Conservation (phyloP, 495 filamentous ascomycete species). For the Xylaria grammica region DNA sequence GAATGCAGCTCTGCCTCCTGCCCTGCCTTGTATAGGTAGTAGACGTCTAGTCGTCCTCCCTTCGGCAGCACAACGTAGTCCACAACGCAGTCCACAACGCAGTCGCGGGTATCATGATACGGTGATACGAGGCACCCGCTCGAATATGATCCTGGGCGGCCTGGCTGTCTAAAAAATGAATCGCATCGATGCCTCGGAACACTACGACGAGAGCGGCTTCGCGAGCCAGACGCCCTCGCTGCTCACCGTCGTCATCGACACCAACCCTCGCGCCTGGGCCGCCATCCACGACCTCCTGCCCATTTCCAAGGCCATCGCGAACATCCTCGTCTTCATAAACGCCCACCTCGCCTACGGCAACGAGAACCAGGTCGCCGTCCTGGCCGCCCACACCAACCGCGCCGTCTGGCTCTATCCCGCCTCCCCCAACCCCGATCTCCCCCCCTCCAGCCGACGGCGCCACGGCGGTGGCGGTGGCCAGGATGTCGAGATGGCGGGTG, state of each 20-base stretch:
- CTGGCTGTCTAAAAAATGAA: slow-evolving; percentile 69
- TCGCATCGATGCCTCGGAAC: slow-evolving; percentile 85
- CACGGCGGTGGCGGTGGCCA: slow-evolving; percentile 15
- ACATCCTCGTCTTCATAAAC: slow-evolving; percentile 94
- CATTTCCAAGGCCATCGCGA: slow-evolving; percentile 82
- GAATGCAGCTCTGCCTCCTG: not conserved
- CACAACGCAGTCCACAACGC: too few relatives aligned
- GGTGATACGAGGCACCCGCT: not conserved
- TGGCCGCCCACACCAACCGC: slow-evolving; percentile 83
- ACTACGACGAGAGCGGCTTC: slow-evolving; percentile 66
- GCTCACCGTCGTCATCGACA: slow-evolving; percentile 90
- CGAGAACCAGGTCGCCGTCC: slow-evolving; percentile 88
- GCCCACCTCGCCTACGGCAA: slow-evolving; percentile 92
- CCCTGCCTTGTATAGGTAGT: not conserved
- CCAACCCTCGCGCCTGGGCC: slow-evolving; percentile 94
- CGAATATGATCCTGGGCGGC: not conserved
- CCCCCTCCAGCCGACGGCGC: not conserved
- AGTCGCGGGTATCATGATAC: not conserved
- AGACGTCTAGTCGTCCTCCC: not conserved
- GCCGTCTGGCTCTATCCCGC: slow-evolving; percentile 88
- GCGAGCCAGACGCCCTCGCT: slow-evolving; percentile 78
- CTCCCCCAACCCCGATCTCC: slow-evolving; percentile 35
- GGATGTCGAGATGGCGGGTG: slow-evolving; percentile 55
- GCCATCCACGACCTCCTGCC: slow-evolving; percentile 77
- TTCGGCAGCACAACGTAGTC: too few relatives aligned